These are phyloP conservation scores for Penicillium italicum DNA, from an alignment of 2,329 filamentous ascomycete species.

Conservation along the genomic window DNA sequence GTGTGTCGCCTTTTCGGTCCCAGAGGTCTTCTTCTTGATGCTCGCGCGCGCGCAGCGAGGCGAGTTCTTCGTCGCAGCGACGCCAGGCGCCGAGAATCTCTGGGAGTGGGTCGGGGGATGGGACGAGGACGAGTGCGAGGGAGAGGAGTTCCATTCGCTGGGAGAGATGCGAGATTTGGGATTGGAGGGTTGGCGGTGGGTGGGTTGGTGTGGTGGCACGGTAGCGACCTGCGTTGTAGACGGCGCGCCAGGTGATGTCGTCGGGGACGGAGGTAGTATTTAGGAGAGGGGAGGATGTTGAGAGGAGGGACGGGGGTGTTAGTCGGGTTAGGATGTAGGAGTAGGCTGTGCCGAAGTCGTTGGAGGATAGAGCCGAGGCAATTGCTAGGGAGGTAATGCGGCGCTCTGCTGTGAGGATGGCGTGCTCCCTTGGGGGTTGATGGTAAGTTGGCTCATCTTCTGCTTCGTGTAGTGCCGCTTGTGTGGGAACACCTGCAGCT, in stretches of 20 bases:
- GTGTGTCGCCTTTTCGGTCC: conserved; percentile 53
- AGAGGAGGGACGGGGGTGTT: conserved; percentile 34
- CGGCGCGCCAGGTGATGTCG: conserved; percentile 62
- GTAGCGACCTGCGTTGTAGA: conserved; percentile 59
- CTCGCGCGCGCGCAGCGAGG: conserved; percentile 52
- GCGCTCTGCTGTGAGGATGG: conserved; percentile 41
- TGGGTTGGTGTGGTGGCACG: conserved; percentile 34
- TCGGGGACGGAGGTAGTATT: conserved; percentile 41
- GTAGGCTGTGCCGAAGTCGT: conserved; percentile 60
- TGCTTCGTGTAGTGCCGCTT: conserved; percentile 19
- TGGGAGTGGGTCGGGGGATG: conserved; percentile 52
- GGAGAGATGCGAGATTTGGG: conserved; percentile 54
- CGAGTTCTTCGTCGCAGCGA: conserved; percentile 60
- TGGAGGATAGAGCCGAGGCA: conserved; percentile 41
- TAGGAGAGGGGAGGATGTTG: conserved; percentile 26
- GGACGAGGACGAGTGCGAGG: conserved; percentile 58
- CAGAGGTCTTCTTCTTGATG: conserved; percentile 55
- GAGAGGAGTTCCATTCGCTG: conserved; percentile 64
- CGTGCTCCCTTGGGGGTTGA: conserved; percentile 25
- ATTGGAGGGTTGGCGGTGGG: conserved; percentile 30
- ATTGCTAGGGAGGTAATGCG: conserved; percentile 48
- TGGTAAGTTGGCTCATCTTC: conserved; percentile 9
- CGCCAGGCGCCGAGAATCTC: conserved; percentile 63
- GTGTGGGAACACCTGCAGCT: conserved; percentile 41
- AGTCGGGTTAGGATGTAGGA: conserved; percentile 63